Base-by-base conservation (phyloP, 2,329 filamentous ascomycete genomes). In the Trichoderma aggressivum region DNA sequence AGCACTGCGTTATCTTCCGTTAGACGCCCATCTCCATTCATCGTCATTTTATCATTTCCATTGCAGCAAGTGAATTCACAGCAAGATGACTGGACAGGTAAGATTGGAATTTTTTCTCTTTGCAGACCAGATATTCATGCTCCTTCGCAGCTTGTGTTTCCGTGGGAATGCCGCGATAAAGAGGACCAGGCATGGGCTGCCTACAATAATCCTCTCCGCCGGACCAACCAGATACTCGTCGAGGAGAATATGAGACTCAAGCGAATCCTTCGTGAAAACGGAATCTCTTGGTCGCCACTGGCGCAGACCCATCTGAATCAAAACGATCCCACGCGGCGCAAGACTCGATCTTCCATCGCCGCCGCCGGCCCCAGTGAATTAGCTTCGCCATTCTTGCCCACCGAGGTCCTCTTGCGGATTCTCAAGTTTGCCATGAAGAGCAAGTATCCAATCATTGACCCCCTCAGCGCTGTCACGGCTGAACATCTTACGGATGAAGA, bases 91-190 rank as follows among this genome's bases (percentile, higher is more conserved):
- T 47, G 63, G 63, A 30, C 70, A 67, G 58, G 70, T 72, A 65
- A 72, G 70, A 30, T 36, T 24, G 16, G n/a, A 43, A 7, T 43
- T 43, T 43, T 39, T 43, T 43, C 39, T 16, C 18, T 53, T 21
- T 10, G 47, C 24, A 36, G 50, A 21, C 24, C 7, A n/a, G 50
- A 16, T 50, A 21, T 7, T 60, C 3, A 62, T 24, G 14, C n/a
- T 50, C 21, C 18, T 53, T n/a, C n/a, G n/a, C 61, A 82, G 79
- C 75, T 76, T 24, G 74, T 78, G 39, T 81, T 80, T 61, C 83
- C 86, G 5, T 85, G 83, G 83, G 86, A 88, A 74, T 84, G 83
- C 70, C 84, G 85, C 68, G 86, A 88, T 74, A 84, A 84, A 74
- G 81, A 85, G 72, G 85, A 88, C 34, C 81, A 84, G 77, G 84